Evolutionary conservation across 1,139 yeast genomes (phyloP).

Genomic region (Zygosaccharomyces sapae): DNA sequence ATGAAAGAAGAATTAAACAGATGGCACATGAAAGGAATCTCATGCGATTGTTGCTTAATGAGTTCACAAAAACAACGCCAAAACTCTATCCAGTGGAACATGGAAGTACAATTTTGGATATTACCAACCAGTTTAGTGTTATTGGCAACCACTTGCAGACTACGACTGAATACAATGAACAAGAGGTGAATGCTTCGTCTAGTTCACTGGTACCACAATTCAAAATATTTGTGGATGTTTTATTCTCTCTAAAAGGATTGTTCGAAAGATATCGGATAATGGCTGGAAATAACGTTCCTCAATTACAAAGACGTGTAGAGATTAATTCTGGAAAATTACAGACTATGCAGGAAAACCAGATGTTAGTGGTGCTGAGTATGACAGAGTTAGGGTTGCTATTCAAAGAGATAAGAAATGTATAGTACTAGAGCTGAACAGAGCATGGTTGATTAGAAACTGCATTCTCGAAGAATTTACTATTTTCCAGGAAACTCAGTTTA

Average conservation of each 20-base stretch:
- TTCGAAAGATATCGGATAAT: conserved; percentile 60
- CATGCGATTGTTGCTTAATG: conserved; percentile 50
- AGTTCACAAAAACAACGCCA: conserved; percentile 44
- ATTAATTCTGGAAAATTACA: conserved; percentile 52
- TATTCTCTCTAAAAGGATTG: conserved; percentile 63
- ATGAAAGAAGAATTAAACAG: conserved; percentile 71
- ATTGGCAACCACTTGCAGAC: conserved; percentile 52
- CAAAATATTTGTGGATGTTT: conserved; percentile 69
- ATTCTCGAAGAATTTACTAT: conserved; percentile 67
- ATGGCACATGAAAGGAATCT: conserved; percentile 63
- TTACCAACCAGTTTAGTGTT: conserved; percentile 53
- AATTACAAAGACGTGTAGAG: conserved; percentile 54
- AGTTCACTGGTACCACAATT: conserved; percentile 44
- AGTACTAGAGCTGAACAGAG: conserved; percentile 64
- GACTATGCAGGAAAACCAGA: conserved; percentile 61
- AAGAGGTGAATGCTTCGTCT: conserved; percentile 42
- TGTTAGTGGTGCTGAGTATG: conserved; percentile 66
- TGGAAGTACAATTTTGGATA: conserved; percentile 46
- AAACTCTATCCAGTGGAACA: conserved; percentile 52
- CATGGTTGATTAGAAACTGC: conserved; percentile 79
- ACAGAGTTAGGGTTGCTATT: conserved; percentile 49
- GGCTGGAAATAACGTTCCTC: conserved; percentile 60
- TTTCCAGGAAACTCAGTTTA: conserved; percentile 80
- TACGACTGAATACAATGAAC: conserved; percentile 53
- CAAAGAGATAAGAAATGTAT: conserved; percentile 59